Evolutionary conservation across 108 stramenopile species (phyloP).

Genomic region (Chaetoceros tenuissimus): DNA sequence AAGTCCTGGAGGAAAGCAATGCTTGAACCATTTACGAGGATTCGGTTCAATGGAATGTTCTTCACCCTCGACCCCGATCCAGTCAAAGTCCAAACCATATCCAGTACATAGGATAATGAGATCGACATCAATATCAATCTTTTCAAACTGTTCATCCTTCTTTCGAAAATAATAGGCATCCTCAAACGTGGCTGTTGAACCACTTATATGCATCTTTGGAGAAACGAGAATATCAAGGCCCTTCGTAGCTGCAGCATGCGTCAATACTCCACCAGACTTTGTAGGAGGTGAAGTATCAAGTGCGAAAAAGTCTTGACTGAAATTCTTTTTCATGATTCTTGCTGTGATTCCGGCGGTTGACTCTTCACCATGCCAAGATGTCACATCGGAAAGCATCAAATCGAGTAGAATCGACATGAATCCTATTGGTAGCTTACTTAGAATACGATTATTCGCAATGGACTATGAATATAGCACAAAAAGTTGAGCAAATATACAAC

Average conservation of each 20-base stretch:
- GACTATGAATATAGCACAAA: no score
- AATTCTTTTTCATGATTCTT: not conserved
- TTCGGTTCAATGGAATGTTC: not conserved
- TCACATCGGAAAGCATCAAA: not conserved
- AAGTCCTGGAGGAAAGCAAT: constrained; percentile 5
- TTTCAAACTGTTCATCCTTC: not conserved
- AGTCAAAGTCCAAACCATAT: not conserved
- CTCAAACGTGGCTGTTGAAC: not conserved
- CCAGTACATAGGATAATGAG: constrained; percentile 6
- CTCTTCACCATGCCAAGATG: not conserved
- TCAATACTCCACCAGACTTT: not conserved
- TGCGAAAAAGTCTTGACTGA: not conserved
- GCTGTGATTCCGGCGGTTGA: not conserved
- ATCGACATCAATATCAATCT: not conserved
- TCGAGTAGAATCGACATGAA: not conserved
- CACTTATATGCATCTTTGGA: not conserved
- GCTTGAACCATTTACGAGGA: constrained; percentile 14
- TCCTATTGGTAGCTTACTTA: constrained; percentile 1
- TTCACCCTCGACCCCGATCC: constrained; percentile 4
- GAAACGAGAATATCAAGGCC: not conserved
- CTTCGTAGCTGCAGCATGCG: not conserved
- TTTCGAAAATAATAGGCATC: not conserved
- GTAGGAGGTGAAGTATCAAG: not conserved
- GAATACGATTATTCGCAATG: no score
- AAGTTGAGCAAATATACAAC: no score